Base-by-base conservation (phyloP, 805 yeast species). In the Candida parachauliodes region DNA sequence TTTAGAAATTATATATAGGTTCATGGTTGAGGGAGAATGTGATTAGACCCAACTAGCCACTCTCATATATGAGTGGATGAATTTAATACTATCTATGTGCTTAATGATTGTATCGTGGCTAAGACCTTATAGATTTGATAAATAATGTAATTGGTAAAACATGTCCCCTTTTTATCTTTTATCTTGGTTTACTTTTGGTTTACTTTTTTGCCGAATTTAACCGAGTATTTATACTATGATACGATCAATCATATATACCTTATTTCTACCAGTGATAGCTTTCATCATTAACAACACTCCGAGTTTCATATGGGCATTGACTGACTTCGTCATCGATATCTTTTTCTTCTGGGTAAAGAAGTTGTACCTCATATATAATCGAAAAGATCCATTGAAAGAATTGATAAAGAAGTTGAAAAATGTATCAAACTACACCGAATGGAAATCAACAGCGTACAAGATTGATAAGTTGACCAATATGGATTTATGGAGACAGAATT, bases 401-500 rank as follows among this genome's bases (percentile, higher is more conserved):
- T 73, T 72, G 9, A 65, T 74, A 32, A 70, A 70, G 44, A 66
- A 68, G 42, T 54, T 80, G 26, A 72, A 72, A 14, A 61, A 60
- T 15, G 81, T 83, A 14, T 64, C 69, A 29, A 70, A 74, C 14
- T 85, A 78, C 55, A 76, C 72, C 27, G 91, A 85, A 40, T 91
- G 95, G 91, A 80, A 73, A 44, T 61, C 58, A 15, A 70, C 76
- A 0, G 70, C 68, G 27, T 46, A 60, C 26, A 72, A 77, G 28
- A 79, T 77, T 31, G 79, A 52, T 62, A 72, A 70, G 37, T 45
- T 63, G 32, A 67, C 74, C 2, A 61, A 60, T 42, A 61, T 64
- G 63, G 72, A 68, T 42, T 49, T 67, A 38, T 68, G 94, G 95
- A 70, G 96, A 41, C 85, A 87, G 45, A 87, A 88, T 54, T 88